phyloP scores from a whole-genome alignment of 495 filamentous ascomycete genomes.

The Aspergillus bertholletiae region DNA sequence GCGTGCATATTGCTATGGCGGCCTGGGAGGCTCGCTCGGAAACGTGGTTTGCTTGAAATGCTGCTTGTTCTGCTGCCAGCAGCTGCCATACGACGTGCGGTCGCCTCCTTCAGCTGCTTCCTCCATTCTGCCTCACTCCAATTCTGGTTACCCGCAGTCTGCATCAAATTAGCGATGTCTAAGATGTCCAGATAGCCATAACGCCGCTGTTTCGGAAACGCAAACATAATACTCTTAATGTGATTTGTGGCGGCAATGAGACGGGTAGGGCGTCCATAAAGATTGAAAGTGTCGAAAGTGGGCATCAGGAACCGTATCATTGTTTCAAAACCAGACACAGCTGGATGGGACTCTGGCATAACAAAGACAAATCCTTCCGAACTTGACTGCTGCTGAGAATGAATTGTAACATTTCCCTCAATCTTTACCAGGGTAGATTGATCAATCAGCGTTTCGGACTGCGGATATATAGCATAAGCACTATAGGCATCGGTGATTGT shows the following conservation, averaged over 20 bases:
- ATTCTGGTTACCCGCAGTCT: conserved; percentile 67
- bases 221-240: conserved; percentile 92
- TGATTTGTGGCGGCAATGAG: conserved; percentile 85
- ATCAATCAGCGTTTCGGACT: conserved; percentile 88
- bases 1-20: conserved; percentile 33
- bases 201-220: conserved; percentile 81
- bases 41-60: conserved; percentile 56
- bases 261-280: conserved; percentile 87
- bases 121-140: conserved; percentile 94
- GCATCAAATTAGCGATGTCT: conserved; percentile 77
- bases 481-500: conserved; percentile 88
- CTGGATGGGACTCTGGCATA: conserved; percentile 92
- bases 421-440: conserved; percentile 92
- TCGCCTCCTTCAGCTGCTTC: conserved; percentile 82
- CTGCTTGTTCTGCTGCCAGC: conserved; percentile 54
- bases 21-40: conserved; percentile 64
- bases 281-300: conserved; percentile 84
- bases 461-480: conserved; percentile 93
- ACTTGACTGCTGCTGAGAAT: conserved; percentile 65
- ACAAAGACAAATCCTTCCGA: conserved; percentile 95
- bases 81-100: conserved; percentile 67
- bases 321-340: conserved; percentile 91
- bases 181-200: conserved; percentile 90
- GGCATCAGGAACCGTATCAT: conserved; percentile 95
- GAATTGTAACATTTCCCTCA: conserved; percentile 85